Evolutionary conservation across 345 rosid species (phyloP).

Genomic region (Salix brachista): DNA sequence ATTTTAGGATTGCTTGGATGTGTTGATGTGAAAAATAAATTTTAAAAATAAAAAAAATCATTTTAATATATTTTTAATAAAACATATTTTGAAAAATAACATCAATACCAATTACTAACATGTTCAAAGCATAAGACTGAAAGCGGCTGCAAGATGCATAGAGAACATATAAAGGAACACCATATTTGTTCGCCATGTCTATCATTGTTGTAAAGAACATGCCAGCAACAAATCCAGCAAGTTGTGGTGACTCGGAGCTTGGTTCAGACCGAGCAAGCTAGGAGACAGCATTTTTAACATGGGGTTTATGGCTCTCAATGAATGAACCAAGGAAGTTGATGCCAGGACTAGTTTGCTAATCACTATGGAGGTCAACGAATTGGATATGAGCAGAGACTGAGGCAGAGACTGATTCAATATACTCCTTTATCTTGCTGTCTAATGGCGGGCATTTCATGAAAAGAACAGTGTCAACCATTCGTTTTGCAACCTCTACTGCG

Average conservation of each 20-base stretch:
- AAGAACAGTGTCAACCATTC: background rate
- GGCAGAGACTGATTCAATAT: background rate
- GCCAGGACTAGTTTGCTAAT: background rate
- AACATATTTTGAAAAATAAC: no score
- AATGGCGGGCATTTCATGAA: background rate
- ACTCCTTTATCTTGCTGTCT: background rate
- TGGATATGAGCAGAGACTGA: background rate
- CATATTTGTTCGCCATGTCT: background rate
- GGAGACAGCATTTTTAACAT: background rate
- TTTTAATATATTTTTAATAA: no score
- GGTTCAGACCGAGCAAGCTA: background rate
- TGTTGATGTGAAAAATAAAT: accelerated
- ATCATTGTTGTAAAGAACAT: background rate
- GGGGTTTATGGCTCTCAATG: background rate
- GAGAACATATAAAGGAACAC: background rate
- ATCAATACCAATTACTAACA: no score
- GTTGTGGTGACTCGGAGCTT: background rate
- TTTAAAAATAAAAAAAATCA: no score
- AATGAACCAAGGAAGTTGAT: background rate
- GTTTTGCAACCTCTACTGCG: background rate
- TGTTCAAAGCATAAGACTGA: background rate
- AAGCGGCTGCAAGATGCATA: background rate
- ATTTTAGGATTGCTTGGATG: no score
- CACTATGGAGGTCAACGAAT: background rate
- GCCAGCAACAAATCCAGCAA: background rate